These are phyloP conservation scores for Claviceps digitariae DNA, from an alignment of 2,329 filamentous ascomycete genomes.

Conservation along the genomic window DNA sequence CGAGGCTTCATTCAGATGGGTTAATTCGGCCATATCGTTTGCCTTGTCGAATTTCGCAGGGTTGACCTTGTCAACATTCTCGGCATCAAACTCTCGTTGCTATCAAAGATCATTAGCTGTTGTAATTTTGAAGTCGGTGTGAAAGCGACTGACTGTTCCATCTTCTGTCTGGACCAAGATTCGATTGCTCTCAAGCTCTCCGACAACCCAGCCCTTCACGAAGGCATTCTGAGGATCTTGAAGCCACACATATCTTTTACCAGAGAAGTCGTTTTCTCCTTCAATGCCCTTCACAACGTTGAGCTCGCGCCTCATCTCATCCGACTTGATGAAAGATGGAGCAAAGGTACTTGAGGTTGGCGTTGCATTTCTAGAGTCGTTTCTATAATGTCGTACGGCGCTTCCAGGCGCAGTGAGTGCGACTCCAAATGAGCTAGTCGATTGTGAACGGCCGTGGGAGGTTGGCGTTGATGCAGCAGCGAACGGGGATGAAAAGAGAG, in stretches of 20 bases:
- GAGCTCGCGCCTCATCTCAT: constrained; percentile 50
- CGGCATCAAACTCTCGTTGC: constrained; percentile 76
- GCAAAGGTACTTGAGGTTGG: constrained; percentile 74
- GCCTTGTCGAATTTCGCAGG: constrained; percentile 99
- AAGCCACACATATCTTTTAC: constrained; percentile 96
- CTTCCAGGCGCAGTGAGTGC: constrained; percentile 24
- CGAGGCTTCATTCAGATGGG: constrained; percentile 92
- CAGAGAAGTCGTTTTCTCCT: constrained; percentile 97
- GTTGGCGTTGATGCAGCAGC: constrained; percentile 25
- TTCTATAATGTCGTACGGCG: constrained; percentile 28
- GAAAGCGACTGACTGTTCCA: constrained; percentile 52
- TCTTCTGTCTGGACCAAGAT: constrained; percentile 88
- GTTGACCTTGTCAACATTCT: constrained; percentile 96
- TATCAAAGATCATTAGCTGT: constrained; percentile 22
- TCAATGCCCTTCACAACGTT: constrained; percentile 63
- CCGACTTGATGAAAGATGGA: constrained; percentile 86
- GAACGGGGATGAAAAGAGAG: constrained; percentile 49
- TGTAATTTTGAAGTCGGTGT: background rate
- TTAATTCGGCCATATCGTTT: constrained; percentile 97
- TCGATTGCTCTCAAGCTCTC: constrained; percentile 56
- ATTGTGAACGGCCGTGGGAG: constrained; percentile 56
- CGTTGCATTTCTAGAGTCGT: constrained; percentile 51
- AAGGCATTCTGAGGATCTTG: constrained; percentile 79
- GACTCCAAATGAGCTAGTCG: constrained; percentile 39
- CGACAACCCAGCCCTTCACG: constrained; percentile 80